Conservation (phyloP, 2,329 filamentous ascomycete genomes). For the Diaporthe caulivora region DNA sequence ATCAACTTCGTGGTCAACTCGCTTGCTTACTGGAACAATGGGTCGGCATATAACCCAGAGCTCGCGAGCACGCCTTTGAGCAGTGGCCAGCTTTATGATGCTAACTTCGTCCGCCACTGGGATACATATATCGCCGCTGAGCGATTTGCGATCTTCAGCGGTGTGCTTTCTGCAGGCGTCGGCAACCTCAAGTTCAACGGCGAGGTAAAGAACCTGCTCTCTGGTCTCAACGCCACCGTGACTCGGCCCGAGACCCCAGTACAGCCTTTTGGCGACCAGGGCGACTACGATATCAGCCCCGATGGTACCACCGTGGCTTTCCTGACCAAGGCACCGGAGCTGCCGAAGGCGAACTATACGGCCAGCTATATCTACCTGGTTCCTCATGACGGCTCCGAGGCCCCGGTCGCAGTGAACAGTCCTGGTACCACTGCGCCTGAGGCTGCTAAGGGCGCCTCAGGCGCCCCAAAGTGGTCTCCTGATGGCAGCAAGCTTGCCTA, state of each 20-base stretch:
- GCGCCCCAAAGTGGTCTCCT: slow-evolving; percentile 64
- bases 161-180: slow-evolving; percentile 55
- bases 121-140: slow-evolving; percentile 67
- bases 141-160: slow-evolving; percentile 71
- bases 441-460: slow-evolving; percentile 50
- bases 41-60: slow-evolving; percentile 67
- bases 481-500: slow-evolving; percentile 70
- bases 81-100: slow-evolving; percentile 67
- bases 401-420: slow-evolving; percentile 51
- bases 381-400: slow-evolving; percentile 48
- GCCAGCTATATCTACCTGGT: slow-evolving; percentile 51
- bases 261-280: slow-evolving; percentile 62
- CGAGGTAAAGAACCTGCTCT: slow-evolving; percentile 51
- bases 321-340: slow-evolving; percentile 66
- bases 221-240: slow-evolving; percentile 48
- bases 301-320: slow-evolving; percentile 63
- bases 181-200: slow-evolving; percentile 48
- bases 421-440: slow-evolving; percentile 47
- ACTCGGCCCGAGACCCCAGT: slow-evolving; percentile 59
- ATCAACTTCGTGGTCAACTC: slow-evolving; percentile 59
- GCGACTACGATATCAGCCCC: slow-evolving; percentile 70
- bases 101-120: slow-evolving; percentile 71
- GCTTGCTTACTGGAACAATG: slow-evolving; percentile 65
- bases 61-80: slow-evolving; percentile 59
- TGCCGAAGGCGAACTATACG: slow-evolving; percentile 68